Conservation (phyloP, 2,329 filamentous ascomycete genomes). For the Aspergillus intermedius region DNA sequence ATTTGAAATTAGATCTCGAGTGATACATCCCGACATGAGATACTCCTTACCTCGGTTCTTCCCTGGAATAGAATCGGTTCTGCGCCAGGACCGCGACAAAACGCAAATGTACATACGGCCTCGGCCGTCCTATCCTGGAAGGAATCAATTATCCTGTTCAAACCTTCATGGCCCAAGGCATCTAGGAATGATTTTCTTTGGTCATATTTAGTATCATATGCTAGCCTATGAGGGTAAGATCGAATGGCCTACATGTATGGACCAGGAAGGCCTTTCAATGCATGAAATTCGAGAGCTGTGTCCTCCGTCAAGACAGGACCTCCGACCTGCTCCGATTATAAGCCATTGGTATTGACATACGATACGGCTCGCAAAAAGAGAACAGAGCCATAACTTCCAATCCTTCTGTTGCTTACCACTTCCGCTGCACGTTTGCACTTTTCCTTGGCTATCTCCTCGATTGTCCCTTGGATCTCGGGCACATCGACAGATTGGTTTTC, state of each 20-base stretch:
- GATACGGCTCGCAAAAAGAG: too few relatives aligned
- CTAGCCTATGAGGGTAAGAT: not conserved
- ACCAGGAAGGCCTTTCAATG: conserved; percentile 82
- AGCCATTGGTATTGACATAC: not conserved
- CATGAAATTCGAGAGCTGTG: conserved; percentile 88
- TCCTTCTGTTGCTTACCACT: conserved; percentile 47
- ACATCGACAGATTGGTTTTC: conserved; percentile 71
- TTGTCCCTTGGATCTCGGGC: conserved; percentile 81
- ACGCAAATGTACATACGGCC: conserved; percentile 94
- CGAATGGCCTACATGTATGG: conserved; percentile 70
- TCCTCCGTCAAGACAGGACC: conserved; percentile 94
- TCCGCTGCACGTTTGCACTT: conserved; percentile 81
- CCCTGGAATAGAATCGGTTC: conserved; percentile 89
- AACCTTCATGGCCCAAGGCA: conserved; percentile 70
- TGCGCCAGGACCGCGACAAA: conserved; percentile 75
- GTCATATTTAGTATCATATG: conserved; percentile 3
- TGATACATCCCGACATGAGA: not conserved
- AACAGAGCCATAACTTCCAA: not conserved
- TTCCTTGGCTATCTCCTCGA: conserved; percentile 83
- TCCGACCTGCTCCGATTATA: conserved; percentile 51
- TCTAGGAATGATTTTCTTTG: conserved; percentile 88
- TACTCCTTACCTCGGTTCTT: conserved; percentile 61
- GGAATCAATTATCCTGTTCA: conserved; percentile 83
- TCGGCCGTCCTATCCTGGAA: conserved; percentile 88
- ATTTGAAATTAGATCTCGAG: not conserved